Base-by-base conservation (phyloP, 768 basidiomycete genomes). In the Xerocomus spinulosus region DNA sequence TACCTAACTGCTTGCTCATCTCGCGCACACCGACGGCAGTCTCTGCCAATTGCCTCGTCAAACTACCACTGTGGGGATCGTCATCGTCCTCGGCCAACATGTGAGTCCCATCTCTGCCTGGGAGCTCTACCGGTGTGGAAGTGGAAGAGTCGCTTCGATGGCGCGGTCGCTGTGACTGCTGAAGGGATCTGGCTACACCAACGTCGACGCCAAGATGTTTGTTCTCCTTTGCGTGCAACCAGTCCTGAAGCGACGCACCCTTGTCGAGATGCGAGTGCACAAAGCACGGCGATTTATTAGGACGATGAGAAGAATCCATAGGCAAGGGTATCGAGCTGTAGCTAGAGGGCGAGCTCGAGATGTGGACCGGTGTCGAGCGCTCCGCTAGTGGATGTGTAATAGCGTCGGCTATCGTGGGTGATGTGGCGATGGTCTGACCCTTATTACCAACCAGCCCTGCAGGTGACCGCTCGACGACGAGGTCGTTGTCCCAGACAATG, bases 1-100 rank as follows among this genome's bases (percentile, higher is more conserved):
- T 57, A 92, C 95, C 96, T 15, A 99, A 83, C 67, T 95, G 91
- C 68, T 95, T 95, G 80, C 92, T 95, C 92, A 97, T 94, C 70
- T 99, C 96, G 40, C 96, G 79, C 10, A 99, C 96, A 32, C 92
- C 88, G 12, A 92, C 90, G 15, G 96, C 96, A 17, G 96, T 99
- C 71, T 95, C 95, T 8, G 95, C 96, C 13, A 99, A 76, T 57
- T 93, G 91, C 62, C 80, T 85, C 6, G 96, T 98, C 59, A 98
- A 68, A 63, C 85, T 94, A 35, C 80, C 78, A 1, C 78, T 79
- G 52, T 80, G 82, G 37, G 83, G 84, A 20, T 88, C 83, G 24
- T 85, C 82, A 20, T 85, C 83, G 25, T 82, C 83, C 39, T 76
- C 78, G 15, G 62, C 34, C 33, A 63, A 43, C 8, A 50, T 38